Evolutionary conservation across 345 rosid species (phyloP).

Genomic region (Reutealis trisperma): DNA sequence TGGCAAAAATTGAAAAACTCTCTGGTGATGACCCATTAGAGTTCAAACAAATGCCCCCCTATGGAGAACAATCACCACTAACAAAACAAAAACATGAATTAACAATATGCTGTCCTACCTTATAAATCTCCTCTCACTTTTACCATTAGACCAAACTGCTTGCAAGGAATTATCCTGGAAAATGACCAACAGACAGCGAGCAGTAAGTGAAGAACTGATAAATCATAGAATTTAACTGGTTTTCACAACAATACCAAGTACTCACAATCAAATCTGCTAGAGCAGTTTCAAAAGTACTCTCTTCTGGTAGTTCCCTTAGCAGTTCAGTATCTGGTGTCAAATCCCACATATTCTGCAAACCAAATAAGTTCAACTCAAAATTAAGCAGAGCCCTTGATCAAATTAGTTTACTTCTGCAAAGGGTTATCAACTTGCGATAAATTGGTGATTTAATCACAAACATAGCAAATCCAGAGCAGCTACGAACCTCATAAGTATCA

Average conservation of each 20-base stretch:
- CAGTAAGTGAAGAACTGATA: not conserved
- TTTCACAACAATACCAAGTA: not conserved
- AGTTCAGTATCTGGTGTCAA: slow-evolving; percentile 67
- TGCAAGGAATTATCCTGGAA: slow-evolving; percentile 78
- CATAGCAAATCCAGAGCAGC: not conserved
- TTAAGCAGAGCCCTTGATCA: not conserved
- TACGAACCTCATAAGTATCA: slow-evolving; percentile 53
- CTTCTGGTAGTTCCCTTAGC: slow-evolving; percentile 60
- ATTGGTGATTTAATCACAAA: not conserved
- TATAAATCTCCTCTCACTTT: slow-evolving; percentile 44
- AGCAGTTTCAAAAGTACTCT: slow-evolving; percentile 65
- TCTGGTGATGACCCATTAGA: too few relatives aligned
- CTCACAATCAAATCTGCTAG: slow-evolving; percentile 75
- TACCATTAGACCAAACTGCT: slow-evolving; percentile 58
- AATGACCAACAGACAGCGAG: slow-evolving; percentile 16
- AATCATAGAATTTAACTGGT: not conserved
- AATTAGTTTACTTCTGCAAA: not conserved
- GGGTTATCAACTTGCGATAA: not conserved
- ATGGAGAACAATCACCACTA: too few relatives aligned
- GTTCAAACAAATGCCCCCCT: too few relatives aligned
- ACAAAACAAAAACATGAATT: not conserved
- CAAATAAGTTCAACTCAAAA: slow-evolving; percentile 8
- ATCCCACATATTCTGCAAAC: slow-evolving; percentile 75
- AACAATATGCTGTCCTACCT: slow-evolving; percentile 37
- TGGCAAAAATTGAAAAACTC: too few relatives aligned